Evolutionary conservation across 2,329 filamentous ascomycete species (phyloP).

Genomic region (Juglanconis oblonga): DNA sequence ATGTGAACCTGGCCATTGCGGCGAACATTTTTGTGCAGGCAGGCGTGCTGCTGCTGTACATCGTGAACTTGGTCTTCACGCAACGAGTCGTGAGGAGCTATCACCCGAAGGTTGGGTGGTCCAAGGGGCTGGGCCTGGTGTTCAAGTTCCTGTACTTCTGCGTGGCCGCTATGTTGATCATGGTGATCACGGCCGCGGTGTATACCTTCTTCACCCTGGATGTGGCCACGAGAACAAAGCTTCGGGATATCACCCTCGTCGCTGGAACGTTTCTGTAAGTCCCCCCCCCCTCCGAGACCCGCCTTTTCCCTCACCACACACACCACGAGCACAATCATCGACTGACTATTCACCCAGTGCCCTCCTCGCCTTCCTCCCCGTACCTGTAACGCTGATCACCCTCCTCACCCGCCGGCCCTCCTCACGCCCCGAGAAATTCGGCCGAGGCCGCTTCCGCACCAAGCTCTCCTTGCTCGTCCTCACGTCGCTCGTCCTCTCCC

Average conservation of each 20-base stretch:
- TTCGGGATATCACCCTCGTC: conserved; percentile 63
- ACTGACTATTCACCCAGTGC: conserved; percentile 28
- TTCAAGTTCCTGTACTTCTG: conserved; percentile 60
- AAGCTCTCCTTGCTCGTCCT: conserved; percentile 65
- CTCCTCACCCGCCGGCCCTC: conserved; percentile 25
- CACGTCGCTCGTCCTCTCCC: conserved; percentile 56
- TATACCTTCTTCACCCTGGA: conserved; percentile 67
- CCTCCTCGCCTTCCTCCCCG: conserved; percentile 63
- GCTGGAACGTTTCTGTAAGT: conserved; percentile 60
- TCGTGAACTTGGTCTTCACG: conserved; percentile 74
- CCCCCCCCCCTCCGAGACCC: conserved; percentile 48
- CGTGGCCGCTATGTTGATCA: conserved; percentile 58
- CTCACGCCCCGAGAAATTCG: conserved; percentile 56
- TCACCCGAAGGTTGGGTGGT: conserved; percentile 71
- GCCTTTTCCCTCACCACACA: conserved; percentile 56
- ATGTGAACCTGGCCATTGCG: conserved; percentile 48
- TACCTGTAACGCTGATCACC: conserved; percentile 55
- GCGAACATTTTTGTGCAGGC: conserved; percentile 69
- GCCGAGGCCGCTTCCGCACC: conserved; percentile 61
- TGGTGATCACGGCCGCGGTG: conserved; percentile 63
- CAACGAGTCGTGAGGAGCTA: conserved; percentile 73
- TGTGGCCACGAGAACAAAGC: conserved; percentile 41
- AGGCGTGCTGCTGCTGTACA: conserved; percentile 71
- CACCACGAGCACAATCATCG: conserved; percentile 35
- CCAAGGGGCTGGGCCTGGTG: conserved; percentile 42